phyloP scores from a whole-genome alignment of 768 basidiomycete genomes.

The Boletellus emodensis region DNA sequence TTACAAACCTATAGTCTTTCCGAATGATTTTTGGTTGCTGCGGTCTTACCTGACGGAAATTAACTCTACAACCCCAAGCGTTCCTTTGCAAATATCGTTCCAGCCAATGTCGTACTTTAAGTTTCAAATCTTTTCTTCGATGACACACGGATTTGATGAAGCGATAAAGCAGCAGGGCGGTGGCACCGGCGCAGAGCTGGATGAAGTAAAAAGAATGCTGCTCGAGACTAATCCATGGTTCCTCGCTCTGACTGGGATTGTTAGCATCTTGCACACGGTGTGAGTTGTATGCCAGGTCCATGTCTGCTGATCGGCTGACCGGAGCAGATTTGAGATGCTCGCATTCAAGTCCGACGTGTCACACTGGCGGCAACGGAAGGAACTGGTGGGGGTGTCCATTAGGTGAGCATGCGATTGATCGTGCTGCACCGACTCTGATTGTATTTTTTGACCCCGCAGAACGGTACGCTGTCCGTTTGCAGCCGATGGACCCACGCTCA shows the following conservation, averaged over 20 bases:
- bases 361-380: conserved; percentile 93
- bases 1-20: conserved; percentile 86
- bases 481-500: conserved; percentile 9
- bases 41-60: conserved; percentile 79
- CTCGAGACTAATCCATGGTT: conserved; percentile 87
- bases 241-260: conserved; percentile 76
- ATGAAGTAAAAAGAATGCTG: conserved; percentile 95
- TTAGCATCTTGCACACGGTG: conserved; percentile 85
- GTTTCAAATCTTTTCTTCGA: conserved; percentile 80
- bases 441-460: conserved; percentile 31
- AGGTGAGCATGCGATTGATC: conserved; percentile 46
- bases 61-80: conserved; percentile 71
- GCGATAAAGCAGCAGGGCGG: conserved; percentile 73
- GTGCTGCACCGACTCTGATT: conserved; percentile 15
- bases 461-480: conserved; percentile 43
- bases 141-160: conserved; percentile 86
- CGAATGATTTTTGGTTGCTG: conserved; percentile 95
- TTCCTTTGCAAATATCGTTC: conserved; percentile 81
- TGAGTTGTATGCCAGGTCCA: conserved; percentile 38
- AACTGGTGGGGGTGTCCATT: conserved; percentile 92
- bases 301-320: conserved; percentile 9
- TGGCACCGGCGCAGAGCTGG: conserved; percentile 65
- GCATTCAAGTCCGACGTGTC: conserved; percentile 94
- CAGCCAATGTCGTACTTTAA: conserved; percentile 84
- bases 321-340: conserved; percentile 81